A percentile compares a stretch with the other conserved stretches of the same genome.
Evolutionary conservation across 1,284 basidiomycete species (phyloP).

Genomic region (Rhizopogon parksii): DNA sequence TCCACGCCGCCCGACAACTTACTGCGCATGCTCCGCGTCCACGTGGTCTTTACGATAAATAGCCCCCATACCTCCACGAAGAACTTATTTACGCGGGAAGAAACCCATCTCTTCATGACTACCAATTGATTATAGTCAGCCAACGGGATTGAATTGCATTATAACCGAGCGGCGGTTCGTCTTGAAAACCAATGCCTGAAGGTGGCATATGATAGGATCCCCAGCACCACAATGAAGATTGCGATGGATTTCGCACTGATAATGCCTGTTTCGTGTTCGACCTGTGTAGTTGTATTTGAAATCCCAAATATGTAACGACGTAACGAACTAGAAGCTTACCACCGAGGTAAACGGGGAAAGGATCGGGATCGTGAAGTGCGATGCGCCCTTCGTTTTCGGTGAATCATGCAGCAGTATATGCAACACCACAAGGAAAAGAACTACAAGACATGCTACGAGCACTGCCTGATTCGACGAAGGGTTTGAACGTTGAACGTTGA

Average conservation of each 20-base stretch:
- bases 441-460: constrained; percentile 33
- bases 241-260: constrained; percentile 40
- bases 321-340: constrained; percentile 31
- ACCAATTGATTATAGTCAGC: background rate
- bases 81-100: background rate
- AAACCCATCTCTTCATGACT: constrained; percentile 1
- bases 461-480: constrained; percentile 29
- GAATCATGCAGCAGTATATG: constrained; percentile 34
- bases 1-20: background rate
- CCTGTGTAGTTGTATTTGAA: constrained; percentile 29
- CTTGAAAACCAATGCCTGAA: constrained; percentile 30
- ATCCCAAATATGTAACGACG: background rate
- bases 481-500: background rate
- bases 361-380: constrained; percentile 64
- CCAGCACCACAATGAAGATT: constrained; percentile 31
- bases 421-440: constrained; percentile 37
- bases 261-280: constrained; percentile 56
- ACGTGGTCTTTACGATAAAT: background rate
- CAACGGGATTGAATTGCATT: background rate
- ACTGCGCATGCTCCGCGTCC: background rate
- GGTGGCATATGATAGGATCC: constrained; percentile 34
- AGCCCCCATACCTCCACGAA: background rate
- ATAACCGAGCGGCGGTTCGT: background rate
- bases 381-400: constrained; percentile 29
- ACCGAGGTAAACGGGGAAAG: constrained; percentile 64